Evolutionary conservation across 2,329 filamentous ascomycete species (phyloP), one percentile per base, ranked within the genome.

Genomic region (Sporothrix pseudoabietina): DNA sequence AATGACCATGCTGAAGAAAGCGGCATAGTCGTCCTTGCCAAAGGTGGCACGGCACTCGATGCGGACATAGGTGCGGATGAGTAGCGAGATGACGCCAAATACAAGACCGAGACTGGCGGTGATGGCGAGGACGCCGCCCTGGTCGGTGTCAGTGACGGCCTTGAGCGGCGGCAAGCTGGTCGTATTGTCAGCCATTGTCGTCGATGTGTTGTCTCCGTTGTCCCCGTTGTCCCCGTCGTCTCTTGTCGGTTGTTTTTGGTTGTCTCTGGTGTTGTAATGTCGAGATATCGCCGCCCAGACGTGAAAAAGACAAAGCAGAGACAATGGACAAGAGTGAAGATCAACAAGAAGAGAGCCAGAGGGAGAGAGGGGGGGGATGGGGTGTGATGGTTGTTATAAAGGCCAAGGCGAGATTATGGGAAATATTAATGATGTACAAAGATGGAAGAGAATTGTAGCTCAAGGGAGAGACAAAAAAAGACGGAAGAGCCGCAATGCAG

Each of bases 101-200:
- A 81, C 79, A 4, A 85, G 74, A 1, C 79, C 78, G 16, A 84
- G 75, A 0, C 80, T 79, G 7, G 83, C 80, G 10, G 81, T 77
- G 57, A 85, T 82, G 6, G 81, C 77, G 22, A 85, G 77, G 30
- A 84, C 74, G 16, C 82, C 83, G 57, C 81, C 79, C 72, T 84
- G 82, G 74, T 85, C 79, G 30, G 79, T 77, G n/a, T 76, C 61
- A 9, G 79, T 82, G 69, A 83, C 77, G 63, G 77, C 76, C 22
- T 80, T 79, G 47, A 83, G 77, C 4, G 83, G 82, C 57, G 80
- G 74, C n/a, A 78, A 77, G 30, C 75, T 14, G 41, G 72, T 69
- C 14, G 69, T 7, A 65, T 72, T 55, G 57, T 75, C 74, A 74
- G 77, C 77, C 32, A 52, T 68, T 26, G 10, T 26, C 8, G n/a